Evolutionary conservation across 345 rosid genomes (phyloP), one percentile per base, ranked within the genome.

Genomic region (Brassica juncea): DNA sequence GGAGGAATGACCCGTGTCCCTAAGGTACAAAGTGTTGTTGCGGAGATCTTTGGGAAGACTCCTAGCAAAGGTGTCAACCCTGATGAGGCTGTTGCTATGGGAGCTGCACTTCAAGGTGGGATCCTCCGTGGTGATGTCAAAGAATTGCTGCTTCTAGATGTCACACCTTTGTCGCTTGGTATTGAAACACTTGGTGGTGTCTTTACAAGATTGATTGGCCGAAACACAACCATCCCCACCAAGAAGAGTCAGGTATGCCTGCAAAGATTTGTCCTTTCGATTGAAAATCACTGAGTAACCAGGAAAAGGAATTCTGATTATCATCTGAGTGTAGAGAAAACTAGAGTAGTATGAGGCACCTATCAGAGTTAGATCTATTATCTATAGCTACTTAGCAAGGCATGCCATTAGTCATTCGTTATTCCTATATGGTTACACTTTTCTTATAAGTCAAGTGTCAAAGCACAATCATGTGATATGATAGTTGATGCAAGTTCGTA

Each of bases 1-100:
- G 98, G 98, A 75, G 98, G 98, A 25, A 91, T 93, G 98, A 93
- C 97, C 3, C 97, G 97, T 84, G 98, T 93, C 19, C 98, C 98
- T n/a, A 93, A 90, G 82, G 93, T 93, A 11, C 98, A 93, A 75
- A 87, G 86, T 74, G 77, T 91, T 8, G 98, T 93, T 12, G 19
- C 91, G 1, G 97, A 85, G 55, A 90, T 93, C 72, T 93, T 93
- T 63, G 97, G 94, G 2, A 94, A 88, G 91, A 82, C 81, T 55
- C 96, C 98, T 0, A 90, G 97, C 70, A 90, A 90, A 82, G 97
- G 94, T 68, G 97, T 94, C 0, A 93, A 93, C 71, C 98, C 98
- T 57, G 97, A 91, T 39, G 97, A 93, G 83, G 97, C 97, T 66
- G 97, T 93, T 71, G 91, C 98, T 2, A 81, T 93, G 85, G 97